Conservation (phyloP, 2,329 filamentous ascomycete genomes). For the Paraphoma sp. region DNA sequence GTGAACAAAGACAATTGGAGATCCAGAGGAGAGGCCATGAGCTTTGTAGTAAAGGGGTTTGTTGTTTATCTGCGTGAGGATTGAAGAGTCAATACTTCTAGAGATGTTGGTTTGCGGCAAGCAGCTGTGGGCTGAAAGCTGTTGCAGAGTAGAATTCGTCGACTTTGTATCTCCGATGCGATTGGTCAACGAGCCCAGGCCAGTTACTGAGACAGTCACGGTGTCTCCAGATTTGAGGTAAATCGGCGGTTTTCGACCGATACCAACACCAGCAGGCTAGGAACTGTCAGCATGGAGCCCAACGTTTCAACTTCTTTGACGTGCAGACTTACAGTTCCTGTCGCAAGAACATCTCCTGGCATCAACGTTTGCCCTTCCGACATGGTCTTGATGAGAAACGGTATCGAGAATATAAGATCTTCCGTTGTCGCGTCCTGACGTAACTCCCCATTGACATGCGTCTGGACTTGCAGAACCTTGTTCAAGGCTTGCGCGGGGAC, state of each 20-base stretch:
- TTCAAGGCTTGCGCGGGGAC: slow-evolving; percentile 57
- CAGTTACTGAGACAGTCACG: slow-evolving; percentile 30
- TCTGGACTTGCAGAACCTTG: slow-evolving; percentile 51
- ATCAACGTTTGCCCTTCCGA: slow-evolving; percentile 54
- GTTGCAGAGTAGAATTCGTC: slow-evolving; percentile 21
- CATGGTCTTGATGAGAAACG: slow-evolving; percentile 55
- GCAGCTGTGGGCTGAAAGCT: slow-evolving; percentile 44
- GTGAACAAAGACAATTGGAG: slow-evolving; percentile 60
- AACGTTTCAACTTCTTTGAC: slow-evolving; percentile 49
- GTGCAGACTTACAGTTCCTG: slow-evolving; percentile 58
- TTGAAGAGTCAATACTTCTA: slow-evolving; percentile 15
- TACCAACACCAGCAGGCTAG: slow-evolving; percentile 52
- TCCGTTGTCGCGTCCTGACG: slow-evolving; percentile 57
- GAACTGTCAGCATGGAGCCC: slow-evolving; percentile 48
- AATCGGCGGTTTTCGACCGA: slow-evolving; percentile 48
- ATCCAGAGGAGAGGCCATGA: slow-evolving; percentile 25
- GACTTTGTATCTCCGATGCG: slow-evolving; percentile 56
- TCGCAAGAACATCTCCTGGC: slow-evolving; percentile 57
- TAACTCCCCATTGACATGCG: slow-evolving; percentile 55
- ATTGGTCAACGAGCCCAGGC: slow-evolving; percentile 36
- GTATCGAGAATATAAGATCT: slow-evolving; percentile 56
- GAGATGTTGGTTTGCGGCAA: slow-evolving; percentile 47
- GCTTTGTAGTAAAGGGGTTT: slow-evolving; percentile 52
- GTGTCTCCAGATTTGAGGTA: slow-evolving; percentile 37
- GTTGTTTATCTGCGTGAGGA: slow-evolving; percentile 49